Base-by-base conservation (phyloP, 441 rosid species). In the Adansonia madagascariensis region DNA sequence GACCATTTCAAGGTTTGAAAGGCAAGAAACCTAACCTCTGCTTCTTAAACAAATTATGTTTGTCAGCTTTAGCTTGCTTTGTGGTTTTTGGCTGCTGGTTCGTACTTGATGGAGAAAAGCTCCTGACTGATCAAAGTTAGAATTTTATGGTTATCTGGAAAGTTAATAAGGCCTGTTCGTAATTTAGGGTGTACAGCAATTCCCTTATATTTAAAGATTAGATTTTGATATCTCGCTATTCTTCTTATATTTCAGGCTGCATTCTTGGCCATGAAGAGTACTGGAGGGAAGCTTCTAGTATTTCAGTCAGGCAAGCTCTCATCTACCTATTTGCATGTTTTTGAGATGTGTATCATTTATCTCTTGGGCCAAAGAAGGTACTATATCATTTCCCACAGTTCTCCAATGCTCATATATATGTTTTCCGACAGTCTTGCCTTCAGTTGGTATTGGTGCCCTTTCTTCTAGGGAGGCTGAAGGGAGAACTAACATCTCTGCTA, bases 391-490 rank as follows among this genome's bases (percentile, higher is more conserved):
- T 68, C 18, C 74, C 55, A 74, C 12, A 63, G 47, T 66, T 49
- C 8, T 43, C 60, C 80, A 59, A 80, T 72, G 71, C 75, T 73
- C 55, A 24, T 63, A 24, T 66, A 72, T 78, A 50, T 75, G 18
- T 35, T 56, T 63, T 63, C 17, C 46, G 69, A 60, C 89, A 95
- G 98, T 92, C 68, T 86, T 95, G 86, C 95, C 97, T 52, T 94
- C 98, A 18, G 87, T 86, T 83, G 98, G 98, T 62, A 79, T 94
- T 79, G 98, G 97, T 62, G 93, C 95, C 62, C 97, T 94, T 82
- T 91, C 97, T 80, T 89, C 92, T 39, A 90, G 98, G 87, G 98
- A 95, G 83, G 96, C 96, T n/a, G 98, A 95, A 82, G 97, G 98
- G 83, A 91, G 98, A 83, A 92, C 92, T 79, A 91, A 91, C 60